Conservation (phyloP, 2,329 filamentous ascomycete species). For the Cladosporium sp. region DNA sequence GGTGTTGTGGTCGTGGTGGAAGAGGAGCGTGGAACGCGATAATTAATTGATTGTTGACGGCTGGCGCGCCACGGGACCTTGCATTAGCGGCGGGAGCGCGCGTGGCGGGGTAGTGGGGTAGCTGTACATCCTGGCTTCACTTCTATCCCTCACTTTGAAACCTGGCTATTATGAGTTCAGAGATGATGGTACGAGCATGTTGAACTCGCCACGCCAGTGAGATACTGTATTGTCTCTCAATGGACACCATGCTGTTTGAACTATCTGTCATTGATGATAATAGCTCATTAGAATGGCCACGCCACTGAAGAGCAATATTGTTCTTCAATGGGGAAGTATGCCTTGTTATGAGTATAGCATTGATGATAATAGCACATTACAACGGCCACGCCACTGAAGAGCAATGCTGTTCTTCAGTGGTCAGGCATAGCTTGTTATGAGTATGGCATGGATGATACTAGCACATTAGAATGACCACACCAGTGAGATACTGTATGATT, state of each 20-base stretch:
- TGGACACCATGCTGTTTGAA: not conserved
- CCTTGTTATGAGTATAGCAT: not conserved
- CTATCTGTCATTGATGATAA: not conserved
- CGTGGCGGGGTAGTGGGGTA: constrained; percentile 3
- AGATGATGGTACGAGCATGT: not conserved
- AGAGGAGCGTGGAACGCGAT: not conserved
- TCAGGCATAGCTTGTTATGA: not conserved
- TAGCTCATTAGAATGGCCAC: not conserved
- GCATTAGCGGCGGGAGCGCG: constrained; percentile 14
- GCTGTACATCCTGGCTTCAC: not conserved
- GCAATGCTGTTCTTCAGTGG: not conserved
- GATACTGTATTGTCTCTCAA: not conserved
- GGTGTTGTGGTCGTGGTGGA: not conserved
- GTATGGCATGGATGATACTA: not conserved
- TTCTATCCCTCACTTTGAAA: not conserved
- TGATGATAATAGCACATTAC: not conserved
- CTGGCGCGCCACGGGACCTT: constrained; percentile 15
- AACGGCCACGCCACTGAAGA: not conserved
- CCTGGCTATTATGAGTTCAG: not conserved
- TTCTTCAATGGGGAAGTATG: not conserved
- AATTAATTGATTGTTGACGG: constrained; percentile 11
- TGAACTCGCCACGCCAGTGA: not conserved
- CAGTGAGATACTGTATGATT: not conserved
- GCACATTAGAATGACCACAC: not conserved
- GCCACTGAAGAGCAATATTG: not conserved